phyloP scores from a whole-genome alignment of 352 stramenopile species.

The Thraustochytrium striatum region DNA sequence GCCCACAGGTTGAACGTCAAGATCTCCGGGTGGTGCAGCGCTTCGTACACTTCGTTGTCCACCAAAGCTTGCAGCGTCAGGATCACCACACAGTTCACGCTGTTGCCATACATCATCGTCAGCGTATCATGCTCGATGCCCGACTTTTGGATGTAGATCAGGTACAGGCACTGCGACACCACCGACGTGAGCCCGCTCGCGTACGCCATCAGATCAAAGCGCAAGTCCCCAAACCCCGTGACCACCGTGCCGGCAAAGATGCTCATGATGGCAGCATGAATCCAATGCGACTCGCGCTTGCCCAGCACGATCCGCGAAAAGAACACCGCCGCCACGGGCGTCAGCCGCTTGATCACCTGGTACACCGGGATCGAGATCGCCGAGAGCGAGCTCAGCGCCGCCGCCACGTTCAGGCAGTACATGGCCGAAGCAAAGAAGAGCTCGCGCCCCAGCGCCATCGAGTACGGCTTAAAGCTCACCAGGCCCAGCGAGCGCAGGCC shows the following conservation, averaged over 20 bases:
- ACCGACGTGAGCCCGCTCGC: not conserved
- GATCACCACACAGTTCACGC: not conserved
- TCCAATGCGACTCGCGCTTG: not conserved
- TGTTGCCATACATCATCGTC: not conserved
- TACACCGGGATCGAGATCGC: not conserved
- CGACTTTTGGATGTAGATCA: not conserved
- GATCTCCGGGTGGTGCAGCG: not conserved
- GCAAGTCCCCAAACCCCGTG: not conserved
- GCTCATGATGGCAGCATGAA: not conserved
- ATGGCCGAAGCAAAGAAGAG: not conserved
- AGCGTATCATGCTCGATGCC: not conserved
- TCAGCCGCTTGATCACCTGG: not conserved
- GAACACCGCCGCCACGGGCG: not conserved
- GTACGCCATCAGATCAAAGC: not conserved
- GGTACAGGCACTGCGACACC: not conserved
- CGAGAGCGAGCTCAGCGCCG: not conserved
- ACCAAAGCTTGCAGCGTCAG: not conserved
- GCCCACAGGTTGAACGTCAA: not conserved
- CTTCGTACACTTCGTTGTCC: not conserved
- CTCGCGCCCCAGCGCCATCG: not conserved
- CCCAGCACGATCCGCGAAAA: not conserved
- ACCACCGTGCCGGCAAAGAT: not conserved
- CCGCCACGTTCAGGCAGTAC: not conserved
- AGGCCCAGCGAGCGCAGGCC: not conserved
- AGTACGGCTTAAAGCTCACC: not conserved